Evolutionary conservation across 169 alveolate species (phyloP), one percentile per base, ranked within the genome.

Genomic region (Plasmodium falciparum): DNA sequence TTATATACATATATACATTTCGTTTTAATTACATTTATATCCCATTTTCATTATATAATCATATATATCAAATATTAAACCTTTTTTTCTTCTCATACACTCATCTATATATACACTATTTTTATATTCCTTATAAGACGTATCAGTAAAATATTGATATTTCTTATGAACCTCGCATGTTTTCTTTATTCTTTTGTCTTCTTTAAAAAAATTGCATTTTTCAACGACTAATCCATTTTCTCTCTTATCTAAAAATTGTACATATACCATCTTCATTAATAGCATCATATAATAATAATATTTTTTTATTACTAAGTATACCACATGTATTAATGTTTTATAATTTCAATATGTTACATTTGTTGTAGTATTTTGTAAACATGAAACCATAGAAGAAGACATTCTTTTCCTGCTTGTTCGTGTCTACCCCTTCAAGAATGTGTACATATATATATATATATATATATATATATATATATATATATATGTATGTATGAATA

Each of bases 61-160:
- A 22, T 78, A 78, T 66, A 78, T 78, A 59, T 78, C 89, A 24
- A 65, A 65, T 59, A 78, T 78, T 67, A 78, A 56, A 5, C 89
- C 89, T 49, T 66, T 65, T 24, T 78, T 76, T 50, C 54, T 65
- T 43, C 22, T 61, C 67, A 50, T 61, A 15, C 63, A 74, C 5
- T 74, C 88, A 29, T 74, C 88, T 6, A 39, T 39, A 39, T 39
- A 5, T 39, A 43, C 15, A 13, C 12, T 58, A 26, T 54, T 56
- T 24, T 45, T 52, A 6, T 78, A 13, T 29, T 17, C 52, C 50
- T 65, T 15, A 59, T 62, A 20, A 29, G 61, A 15, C 15, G 2
- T 33, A 66, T 15, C 50, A n/a, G 47, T 43, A 52, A 26, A 15
- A 12, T 49, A 11, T n/a, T 8, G n/a, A n/a, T 13, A 74, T 43